Percentiles rank a stretch among this genome's conserved stretches.
Evolutionary conservation across 192 early-diverging fungal genomes (phyloP).

Genomic region (Gigaspora rosea): DNA sequence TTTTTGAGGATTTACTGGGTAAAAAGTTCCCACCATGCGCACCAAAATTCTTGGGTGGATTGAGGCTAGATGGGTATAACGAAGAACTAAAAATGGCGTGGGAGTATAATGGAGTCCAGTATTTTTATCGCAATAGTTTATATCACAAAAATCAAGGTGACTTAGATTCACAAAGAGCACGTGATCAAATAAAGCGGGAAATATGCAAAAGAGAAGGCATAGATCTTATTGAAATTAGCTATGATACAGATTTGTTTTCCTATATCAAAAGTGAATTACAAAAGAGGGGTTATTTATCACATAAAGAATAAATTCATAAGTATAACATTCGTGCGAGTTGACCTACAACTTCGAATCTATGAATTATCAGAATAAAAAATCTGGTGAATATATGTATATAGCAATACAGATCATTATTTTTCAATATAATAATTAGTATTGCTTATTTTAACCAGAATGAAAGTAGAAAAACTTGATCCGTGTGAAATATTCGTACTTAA

Average conservation of each 20-base stretch:
- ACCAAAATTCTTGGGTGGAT: slow-evolving; percentile 2
- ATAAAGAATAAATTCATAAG: no score
- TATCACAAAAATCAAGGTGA: no score
- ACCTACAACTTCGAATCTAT: no score
- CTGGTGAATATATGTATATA: no score
- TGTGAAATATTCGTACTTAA: no score
- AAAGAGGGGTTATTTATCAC: slow-evolving; percentile 8
- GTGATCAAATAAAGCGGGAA: slow-evolving; percentile 11
- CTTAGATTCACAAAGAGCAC: background rate
- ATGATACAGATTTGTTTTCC: slow-evolving; percentile 8
- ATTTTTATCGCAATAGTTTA: no score
- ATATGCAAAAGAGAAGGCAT: background rate
- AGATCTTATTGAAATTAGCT: slow-evolving; percentile 2
- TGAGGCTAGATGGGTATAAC: background rate
- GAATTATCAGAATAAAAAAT: no score
- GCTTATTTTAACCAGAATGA: no score
- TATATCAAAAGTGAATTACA: slow-evolving; percentile 7
- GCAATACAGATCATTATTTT: no score
- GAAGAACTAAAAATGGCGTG: slow-evolving; percentile 18
- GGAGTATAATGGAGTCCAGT: background rate
- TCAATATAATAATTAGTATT: no score
- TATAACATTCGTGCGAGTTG: no score
- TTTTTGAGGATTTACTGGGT: slow-evolving; percentile 10
- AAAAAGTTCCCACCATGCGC: slow-evolving; percentile 15
- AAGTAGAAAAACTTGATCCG: no score